These are phyloP conservation scores for Citrus sp. DNA, from an alignment of 345 rosid genomes.

Conservation along the genomic window DNA sequence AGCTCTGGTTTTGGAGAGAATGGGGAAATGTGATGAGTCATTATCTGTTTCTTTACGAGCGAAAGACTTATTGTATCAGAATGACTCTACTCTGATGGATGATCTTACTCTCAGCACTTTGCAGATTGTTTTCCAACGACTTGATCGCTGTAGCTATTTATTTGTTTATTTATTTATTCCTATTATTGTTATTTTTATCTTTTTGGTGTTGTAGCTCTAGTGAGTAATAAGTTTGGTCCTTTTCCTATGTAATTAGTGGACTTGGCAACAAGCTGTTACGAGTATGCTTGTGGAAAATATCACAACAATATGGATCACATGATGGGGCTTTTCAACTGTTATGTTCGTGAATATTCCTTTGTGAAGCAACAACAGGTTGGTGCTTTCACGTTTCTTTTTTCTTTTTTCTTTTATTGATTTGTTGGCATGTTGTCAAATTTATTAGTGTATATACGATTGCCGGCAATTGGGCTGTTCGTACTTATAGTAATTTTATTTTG, in stretches of 20 bases:
- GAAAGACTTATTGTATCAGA: slow-evolving; percentile 66
- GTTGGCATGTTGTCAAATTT: not conserved
- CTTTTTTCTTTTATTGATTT: not conserved
- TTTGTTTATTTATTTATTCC: not conserved
- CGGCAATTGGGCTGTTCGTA: not conserved
- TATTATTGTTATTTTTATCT: too few species aligned
- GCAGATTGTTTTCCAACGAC: slow-evolving; percentile 93
- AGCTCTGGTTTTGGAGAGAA: slow-evolving; percentile 78
- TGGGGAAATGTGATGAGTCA: slow-evolving; percentile 85
- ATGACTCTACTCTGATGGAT: slow-evolving; percentile 77
- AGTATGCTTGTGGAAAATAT: slow-evolving; percentile 73
- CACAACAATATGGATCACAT: slow-evolving; percentile 80
- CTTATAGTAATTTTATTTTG: slow-evolving; percentile 20
- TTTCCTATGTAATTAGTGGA: slow-evolving; percentile 53
- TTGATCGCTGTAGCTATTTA: slow-evolving; percentile 59
- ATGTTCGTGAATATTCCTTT: slow-evolving; percentile 87
- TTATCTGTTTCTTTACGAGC: slow-evolving; percentile 62
- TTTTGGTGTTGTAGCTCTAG: not conserved
- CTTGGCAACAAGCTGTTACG: slow-evolving; percentile 90
- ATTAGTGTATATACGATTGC: not conserved
- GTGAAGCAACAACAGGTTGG: slow-evolving; percentile 98
- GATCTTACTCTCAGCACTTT: slow-evolving; percentile 96
- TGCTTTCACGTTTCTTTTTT: not conserved
- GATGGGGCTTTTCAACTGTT: slow-evolving; percentile 98
- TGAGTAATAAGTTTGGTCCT: not conserved